Evolutionary conservation across 1,284 basidiomycete species (phyloP).

Genomic region (Sporisorium scitamineum): DNA sequence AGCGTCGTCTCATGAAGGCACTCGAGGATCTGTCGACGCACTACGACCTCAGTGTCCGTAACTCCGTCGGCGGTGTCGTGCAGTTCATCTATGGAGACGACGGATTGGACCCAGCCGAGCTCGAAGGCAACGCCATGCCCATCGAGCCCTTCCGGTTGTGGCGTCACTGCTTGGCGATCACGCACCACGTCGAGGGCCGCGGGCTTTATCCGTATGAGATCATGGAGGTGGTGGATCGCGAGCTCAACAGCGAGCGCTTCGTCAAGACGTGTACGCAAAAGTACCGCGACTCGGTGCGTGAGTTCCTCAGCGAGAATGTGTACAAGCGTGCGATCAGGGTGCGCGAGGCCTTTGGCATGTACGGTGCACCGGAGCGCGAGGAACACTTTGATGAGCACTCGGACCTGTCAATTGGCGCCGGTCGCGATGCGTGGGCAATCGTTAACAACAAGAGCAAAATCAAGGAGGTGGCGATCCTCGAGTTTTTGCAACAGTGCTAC

Average conservation of each 20-base stretch:
- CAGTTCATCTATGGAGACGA: conserved; percentile 99
- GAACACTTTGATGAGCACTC: conserved; percentile 83
- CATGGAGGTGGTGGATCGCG: conserved; percentile 78
- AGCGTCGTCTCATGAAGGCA: conserved; percentile 97
- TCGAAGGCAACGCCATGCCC: conserved; percentile 89
- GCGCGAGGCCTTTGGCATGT: conserved; percentile 84
- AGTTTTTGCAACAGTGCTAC: conserved; percentile 89
- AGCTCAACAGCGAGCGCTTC: conserved; percentile 72
- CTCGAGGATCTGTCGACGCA: conserved; percentile 96
- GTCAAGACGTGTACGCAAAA: conserved; percentile 77
- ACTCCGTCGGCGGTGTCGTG: conserved; percentile 94
- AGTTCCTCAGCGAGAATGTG: conserved; percentile 80
- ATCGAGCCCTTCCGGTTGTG: conserved; percentile 79
- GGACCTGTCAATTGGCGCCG: conserved; percentile 81
- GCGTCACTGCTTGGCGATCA: conserved; percentile 84
- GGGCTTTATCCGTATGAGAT: conserved; percentile 90
- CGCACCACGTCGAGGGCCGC: conserved; percentile 69
- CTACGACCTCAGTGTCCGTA: conserved; percentile 96
- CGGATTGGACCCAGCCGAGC: conserved; percentile 93
- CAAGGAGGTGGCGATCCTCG: conserved; percentile 81
- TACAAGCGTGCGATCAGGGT: conserved; percentile 78
- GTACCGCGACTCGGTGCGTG: conserved; percentile 81
- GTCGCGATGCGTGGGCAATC: conserved; percentile 74
- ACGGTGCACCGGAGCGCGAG: conserved; percentile 80
- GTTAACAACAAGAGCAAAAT: conserved; percentile 93